phyloP scores from a whole-genome alignment of 2,329 filamentous ascomycete genomes.

The Calonectria pauciramosa region DNA sequence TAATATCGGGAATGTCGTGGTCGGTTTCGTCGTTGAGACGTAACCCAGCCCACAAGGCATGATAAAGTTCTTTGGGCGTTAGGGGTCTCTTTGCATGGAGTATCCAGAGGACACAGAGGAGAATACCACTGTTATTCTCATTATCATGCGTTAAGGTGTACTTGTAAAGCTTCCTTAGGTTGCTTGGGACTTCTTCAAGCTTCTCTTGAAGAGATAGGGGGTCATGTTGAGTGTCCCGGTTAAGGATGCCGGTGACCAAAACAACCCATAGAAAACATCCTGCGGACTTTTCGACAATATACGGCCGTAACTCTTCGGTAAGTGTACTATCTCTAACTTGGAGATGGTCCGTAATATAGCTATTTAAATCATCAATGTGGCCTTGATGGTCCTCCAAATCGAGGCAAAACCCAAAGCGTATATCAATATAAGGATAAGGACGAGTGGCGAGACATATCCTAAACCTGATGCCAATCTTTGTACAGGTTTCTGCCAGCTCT shows the following conservation, averaged over 20 bases:
- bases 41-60: constrained; percentile 52
- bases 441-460: constrained; percentile 59
- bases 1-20: constrained; percentile 40
- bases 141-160: constrained; percentile 63
- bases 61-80: constrained; percentile 59
- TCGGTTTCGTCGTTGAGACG: constrained; percentile 35
- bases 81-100: constrained; percentile 63
- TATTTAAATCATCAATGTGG: constrained; percentile 52
- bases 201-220: constrained; percentile 39
- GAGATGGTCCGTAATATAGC: constrained; percentile 49
- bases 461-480: constrained; percentile 13
- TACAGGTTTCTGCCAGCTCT: constrained; percentile 48
- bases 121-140: constrained; percentile 54
- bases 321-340: constrained; percentile 26
- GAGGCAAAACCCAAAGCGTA: constrained; percentile 45
- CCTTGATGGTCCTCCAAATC: constrained; percentile 53
- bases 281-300: constrained; percentile 53
- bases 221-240: constrained; percentile 49
- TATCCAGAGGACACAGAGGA: constrained; percentile 65
- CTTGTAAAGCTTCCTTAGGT: constrained; percentile 62
- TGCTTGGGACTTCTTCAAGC: constrained; percentile 52
- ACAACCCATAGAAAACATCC: constrained; percentile 61
- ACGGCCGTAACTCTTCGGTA: constrained; percentile 6
- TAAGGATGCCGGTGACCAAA: constrained; percentile 56
- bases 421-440: constrained; percentile 59